Evolutionary conservation across 345 rosid genomes (phyloP).

Genomic region (Noccaea caerulescens): DNA sequence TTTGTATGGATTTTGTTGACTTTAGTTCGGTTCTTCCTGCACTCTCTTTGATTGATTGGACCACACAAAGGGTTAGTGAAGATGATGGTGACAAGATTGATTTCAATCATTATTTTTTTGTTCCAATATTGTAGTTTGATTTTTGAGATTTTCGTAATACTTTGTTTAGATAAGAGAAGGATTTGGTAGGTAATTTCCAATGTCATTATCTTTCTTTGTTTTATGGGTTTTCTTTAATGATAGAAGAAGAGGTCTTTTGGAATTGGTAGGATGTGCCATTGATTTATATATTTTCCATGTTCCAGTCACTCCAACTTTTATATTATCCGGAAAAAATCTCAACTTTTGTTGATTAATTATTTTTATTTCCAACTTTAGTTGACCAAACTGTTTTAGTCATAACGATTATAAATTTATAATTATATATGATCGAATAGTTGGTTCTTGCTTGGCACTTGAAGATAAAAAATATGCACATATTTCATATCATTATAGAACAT

Average conservation of each 20-base stretch:
- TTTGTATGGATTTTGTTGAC: conserved; percentile 19
- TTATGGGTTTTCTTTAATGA: conserved; percentile 15
- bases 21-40: conserved; percentile 27
- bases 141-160: background rate
- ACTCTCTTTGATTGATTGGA: conserved; percentile 27
- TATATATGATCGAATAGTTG: conserved; percentile 5
- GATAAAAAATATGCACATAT: background rate
- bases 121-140: background rate
- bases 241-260: conserved; percentile 18
- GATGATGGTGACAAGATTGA: conserved; percentile 13
- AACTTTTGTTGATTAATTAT: too few relatives aligned
- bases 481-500: background rate
- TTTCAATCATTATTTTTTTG: background rate
- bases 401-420: background rate
- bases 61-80: conserved; percentile 24
- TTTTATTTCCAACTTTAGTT: too few relatives aligned
- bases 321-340: too few relatives aligned
- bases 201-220: conserved; percentile 19
- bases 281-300: conserved; percentile 4
- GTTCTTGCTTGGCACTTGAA: conserved; percentile 6
- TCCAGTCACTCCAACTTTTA: background rate
- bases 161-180: conserved; percentile 3
- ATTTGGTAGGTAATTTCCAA: conserved; percentile 23
- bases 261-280: conserved; percentile 38
- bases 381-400: too few relatives aligned